Percentiles rank a stretch among this genome's conserved stretches.
These are phyloP conservation scores for Morella rubra DNA, from an alignment of 306 rosid species.

Conservation along the genomic window DNA sequence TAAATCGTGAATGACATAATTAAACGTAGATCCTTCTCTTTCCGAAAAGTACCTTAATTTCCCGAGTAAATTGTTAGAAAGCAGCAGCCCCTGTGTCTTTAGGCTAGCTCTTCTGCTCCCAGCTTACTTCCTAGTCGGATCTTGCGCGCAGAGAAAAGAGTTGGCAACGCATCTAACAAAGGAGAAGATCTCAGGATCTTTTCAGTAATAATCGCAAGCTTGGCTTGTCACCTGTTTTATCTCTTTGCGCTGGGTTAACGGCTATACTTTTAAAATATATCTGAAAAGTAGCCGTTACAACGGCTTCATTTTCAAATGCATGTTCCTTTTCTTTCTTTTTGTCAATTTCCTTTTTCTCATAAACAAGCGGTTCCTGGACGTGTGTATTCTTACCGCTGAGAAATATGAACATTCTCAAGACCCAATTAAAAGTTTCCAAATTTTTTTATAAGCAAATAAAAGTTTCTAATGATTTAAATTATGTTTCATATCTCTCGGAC, in stretches of 20 bases:
- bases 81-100: background rate
- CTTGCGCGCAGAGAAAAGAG: background rate
- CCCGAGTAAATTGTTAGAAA: background rate
- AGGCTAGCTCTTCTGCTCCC: background rate
- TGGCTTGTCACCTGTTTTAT: background rate
- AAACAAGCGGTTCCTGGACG: too few relatives aligned
- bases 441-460: too few relatives aligned
- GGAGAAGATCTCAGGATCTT: background rate
- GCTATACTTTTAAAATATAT: background rate
- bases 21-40: background rate
- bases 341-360: background rate
- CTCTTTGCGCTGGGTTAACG: background rate
- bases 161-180: background rate
- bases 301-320: slow-evolving; percentile 6
- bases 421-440: too few relatives aligned
- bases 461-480: too few relatives aligned
- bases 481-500: too few relatives aligned
- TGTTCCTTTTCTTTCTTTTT: background rate
- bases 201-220: background rate
- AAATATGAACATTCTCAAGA: too few relatives aligned
- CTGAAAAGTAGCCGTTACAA: slow-evolving; percentile 1
- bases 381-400: too few relatives aligned
- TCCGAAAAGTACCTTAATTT: background rate
- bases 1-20: background rate
- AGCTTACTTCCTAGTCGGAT: slow-evolving; percentile 2